A percentile compares a stretch with the other conserved stretches of the same genome.
Evolutionary conservation across 169 alveolate species (phyloP).

Genomic region (Cystoisospora suis): DNA sequence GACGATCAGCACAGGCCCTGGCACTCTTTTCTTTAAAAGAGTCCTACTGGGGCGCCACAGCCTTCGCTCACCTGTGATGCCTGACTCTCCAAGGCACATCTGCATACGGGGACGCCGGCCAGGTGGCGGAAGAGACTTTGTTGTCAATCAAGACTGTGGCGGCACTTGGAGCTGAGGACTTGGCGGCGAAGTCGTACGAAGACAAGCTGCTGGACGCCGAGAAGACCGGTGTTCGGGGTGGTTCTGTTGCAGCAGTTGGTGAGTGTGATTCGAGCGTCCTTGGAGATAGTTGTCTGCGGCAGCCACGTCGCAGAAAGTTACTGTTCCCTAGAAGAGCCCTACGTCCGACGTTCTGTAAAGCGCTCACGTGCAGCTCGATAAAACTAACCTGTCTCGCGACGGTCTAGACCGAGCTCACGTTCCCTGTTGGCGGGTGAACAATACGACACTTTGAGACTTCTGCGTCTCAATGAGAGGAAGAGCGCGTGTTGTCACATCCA

Average conservation of each 20-base stretch:
- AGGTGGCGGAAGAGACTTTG: slow-evolving; percentile 58
- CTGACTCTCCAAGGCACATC: background rate
- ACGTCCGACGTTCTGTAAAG: too few relatives aligned
- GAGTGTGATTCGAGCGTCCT: too few relatives aligned
- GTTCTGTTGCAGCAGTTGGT: background rate
- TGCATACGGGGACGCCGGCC: slow-evolving; percentile 54
- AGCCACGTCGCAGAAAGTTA: too few relatives aligned
- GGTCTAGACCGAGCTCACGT: slow-evolving; percentile 83
- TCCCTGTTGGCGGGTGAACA: slow-evolving; percentile 76
- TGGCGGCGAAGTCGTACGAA: background rate
- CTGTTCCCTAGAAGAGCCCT: too few relatives aligned
- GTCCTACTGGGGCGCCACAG: too few relatives aligned
- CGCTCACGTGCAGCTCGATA: slow-evolving; percentile 92
- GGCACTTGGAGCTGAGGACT: slow-evolving; percentile 49
- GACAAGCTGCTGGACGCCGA: slow-evolving; percentile 36
- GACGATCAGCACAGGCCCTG: too few relatives aligned
- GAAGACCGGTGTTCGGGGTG: slow-evolving; percentile 7
- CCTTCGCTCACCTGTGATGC: too few relatives aligned
- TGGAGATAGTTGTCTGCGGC: too few relatives aligned
- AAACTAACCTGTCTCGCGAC: slow-evolving; percentile 94
- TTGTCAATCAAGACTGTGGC: slow-evolving; percentile 55
- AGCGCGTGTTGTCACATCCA: too few relatives aligned
- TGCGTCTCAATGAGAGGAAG: slow-evolving; percentile 81
- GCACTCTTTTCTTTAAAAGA: too few relatives aligned
- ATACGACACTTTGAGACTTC: slow-evolving; percentile 81